Percentiles rank a stretch among this genome's conserved stretches.
Conservation (phyloP, 2,329 filamentous ascomycete genomes). For the Arthrobotrys conoides region DNA sequence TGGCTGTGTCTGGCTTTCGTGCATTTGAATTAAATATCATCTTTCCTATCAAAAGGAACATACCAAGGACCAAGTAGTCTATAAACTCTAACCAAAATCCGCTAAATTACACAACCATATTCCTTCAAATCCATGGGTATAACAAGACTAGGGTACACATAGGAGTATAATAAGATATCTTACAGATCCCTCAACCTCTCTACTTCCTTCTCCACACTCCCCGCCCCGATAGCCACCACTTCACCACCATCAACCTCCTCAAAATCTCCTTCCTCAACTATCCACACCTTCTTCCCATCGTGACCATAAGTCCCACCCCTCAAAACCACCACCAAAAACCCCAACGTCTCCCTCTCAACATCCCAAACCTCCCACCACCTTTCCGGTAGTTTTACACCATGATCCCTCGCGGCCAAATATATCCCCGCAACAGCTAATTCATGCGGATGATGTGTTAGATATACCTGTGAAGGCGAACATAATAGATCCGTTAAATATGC, state of each 20-base stretch:
- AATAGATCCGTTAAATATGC: slow-evolving; percentile 88
- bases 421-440: slow-evolving; percentile 88
- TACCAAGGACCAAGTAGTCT: too few relatives aligned
- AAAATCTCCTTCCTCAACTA: slow-evolving; percentile 42
- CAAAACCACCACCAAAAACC: slow-evolving; percentile 83
- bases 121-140: background rate
- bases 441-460: slow-evolving; percentile 90
- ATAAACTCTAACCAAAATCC: background rate
- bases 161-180: background rate
- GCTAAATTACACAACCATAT: background rate
- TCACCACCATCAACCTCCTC: slow-evolving; percentile 32
- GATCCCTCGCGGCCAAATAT: slow-evolving; percentile 87
- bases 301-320: slow-evolving; percentile 40
- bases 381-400: slow-evolving; percentile 82
- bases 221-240: slow-evolving; percentile 40
- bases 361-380: slow-evolving; percentile 99
- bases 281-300: slow-evolving; percentile 29
- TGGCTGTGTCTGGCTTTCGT: too few relatives aligned
- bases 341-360: slow-evolving; percentile 91
- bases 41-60: too few relatives aligned
- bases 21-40: too few relatives aligned
- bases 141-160: background rate
- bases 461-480: slow-evolving; percentile 88
- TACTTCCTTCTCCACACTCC: slow-evolving; percentile 37
- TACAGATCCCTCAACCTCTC: slow-evolving; percentile 26